Evolutionary conservation across 139 green algal species (phyloP), one percentile per base, ranked within the genome.

Genomic region (Volvox africanus): DNA sequence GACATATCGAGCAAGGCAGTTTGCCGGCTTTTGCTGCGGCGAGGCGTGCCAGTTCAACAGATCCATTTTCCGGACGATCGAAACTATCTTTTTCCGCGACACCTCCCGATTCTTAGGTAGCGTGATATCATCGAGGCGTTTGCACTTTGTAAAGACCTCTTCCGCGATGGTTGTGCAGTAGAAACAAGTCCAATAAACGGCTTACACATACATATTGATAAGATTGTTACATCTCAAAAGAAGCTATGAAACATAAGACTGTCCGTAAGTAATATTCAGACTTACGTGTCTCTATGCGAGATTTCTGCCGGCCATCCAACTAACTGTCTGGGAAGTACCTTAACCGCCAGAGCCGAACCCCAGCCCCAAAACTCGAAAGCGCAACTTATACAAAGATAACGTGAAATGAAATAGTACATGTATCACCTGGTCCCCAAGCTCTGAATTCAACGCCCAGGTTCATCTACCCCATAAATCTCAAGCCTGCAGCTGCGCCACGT

Each of bases 1-100:
- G 17, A 96, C 77, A 84, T 96, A 99, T 26, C 97, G 94, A 0
- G 80, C 92, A 2, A 98, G 50, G 37, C 83, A 93, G 61, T 95
- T 86, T 0, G 89, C 82, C 6, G 93, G 93, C 36, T 94, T 94
- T 9, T 80, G 37, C 6, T 93, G 78, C 0, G 91, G 44, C 30
- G 61, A 50, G n/a, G 36, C 5, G 22, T 83, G 84, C 20, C 76
- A 61, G 78, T 18, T 68, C 37, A 84, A 35, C 28, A 84, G 36
- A 35, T 84, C 78, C 78, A 84, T 84, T 33, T 24, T 84, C 32
- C 22, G 21, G 65, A 84, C 78, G 36, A 65, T 81, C 75, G 75
- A 12, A 55, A 55, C 44, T 55, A 55, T 55, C 9, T 55, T 55
- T 55, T 55, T 9, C 44, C 9, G 5, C 44, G 44, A 55, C 9